Evolutionary conservation across 2,329 filamentous ascomycete genomes (phyloP), one percentile per base, ranked within the genome.

Genomic region (Aspergillus fumigatus): DNA sequence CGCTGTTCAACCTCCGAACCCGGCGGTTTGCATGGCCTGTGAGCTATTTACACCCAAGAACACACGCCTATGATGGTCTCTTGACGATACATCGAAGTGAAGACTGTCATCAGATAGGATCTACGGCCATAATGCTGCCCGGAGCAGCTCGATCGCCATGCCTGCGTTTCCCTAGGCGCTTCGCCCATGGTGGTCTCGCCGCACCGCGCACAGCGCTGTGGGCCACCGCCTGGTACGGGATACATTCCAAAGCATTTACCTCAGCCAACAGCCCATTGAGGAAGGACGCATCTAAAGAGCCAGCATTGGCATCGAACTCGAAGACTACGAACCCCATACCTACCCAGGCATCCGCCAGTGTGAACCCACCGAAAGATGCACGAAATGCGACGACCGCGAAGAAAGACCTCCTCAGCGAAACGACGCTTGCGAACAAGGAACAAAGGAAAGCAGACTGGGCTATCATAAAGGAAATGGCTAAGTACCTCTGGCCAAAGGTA

Each of bases 361-460:
- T 58, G 55, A 62, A 61, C 48, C 53, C 57, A 53, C 50, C 67
- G 27, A 62, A 67, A 53, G 59, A 58, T 51, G 55, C 55, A 47
- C 62, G 57, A 21, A 65, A 66, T 58, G 65, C 64, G 29, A 67
- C 69, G 50, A 51, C 66, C n/a, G 58, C 66, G 53, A 75, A 75
- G 57, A 85, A 87, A 64, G 80, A 84, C 29, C 74, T 92, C 47
- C 82, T 89, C 21, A 77, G 82, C 11, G 80, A 88, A 68, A 82
- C 88, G 59, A 87, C 84, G 1, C 70, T 84, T 69, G 86, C 85
- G 51, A 87, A 86, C 21, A 86, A 92, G 66, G 90, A 97, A 76
- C 95, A 99, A 81, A 86, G 94, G 66, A 95, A 92, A 77, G 93
- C 92, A 8, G 94, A 99, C 70, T 97, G 93, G 93, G 92, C 92